A percentile compares a stretch with the other conserved stretches of the same genome.
Conservation (phyloP, 2,329 filamentous ascomycete genomes). For the Thelonectria olida region DNA sequence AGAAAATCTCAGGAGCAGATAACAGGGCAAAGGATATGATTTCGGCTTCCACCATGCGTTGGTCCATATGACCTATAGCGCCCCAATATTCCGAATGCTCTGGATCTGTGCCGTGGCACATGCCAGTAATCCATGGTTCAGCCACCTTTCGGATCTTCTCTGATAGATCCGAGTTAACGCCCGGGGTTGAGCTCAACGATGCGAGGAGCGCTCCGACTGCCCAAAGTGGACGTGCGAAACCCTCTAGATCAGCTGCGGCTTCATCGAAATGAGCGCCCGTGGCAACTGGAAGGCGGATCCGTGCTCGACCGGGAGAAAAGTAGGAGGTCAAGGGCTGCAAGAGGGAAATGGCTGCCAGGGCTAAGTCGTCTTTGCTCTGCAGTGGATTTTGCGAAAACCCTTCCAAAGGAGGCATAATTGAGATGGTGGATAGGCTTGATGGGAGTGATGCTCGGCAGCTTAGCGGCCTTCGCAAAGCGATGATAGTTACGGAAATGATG, state of each 20-base stretch:
- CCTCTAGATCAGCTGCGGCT: conserved; percentile 55
- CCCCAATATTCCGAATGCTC: conserved; percentile 57
- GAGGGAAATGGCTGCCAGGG: conserved; percentile 3
- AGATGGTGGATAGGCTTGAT: background rate
- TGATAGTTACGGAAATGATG: too few species aligned
- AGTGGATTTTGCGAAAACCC: conserved; percentile 15
- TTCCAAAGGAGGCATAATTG: conserved; percentile 11
- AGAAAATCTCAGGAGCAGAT: conserved; percentile 45
- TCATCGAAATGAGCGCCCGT: conserved; percentile 56
- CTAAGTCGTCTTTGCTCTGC: background rate
- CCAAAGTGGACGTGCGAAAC: conserved; percentile 53
- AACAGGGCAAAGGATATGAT: conserved; percentile 60
- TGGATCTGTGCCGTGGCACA: conserved; percentile 47
- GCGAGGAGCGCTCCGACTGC: conserved; percentile 52
- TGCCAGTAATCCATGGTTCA: conserved; percentile 44
- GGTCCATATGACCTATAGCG: conserved; percentile 54
- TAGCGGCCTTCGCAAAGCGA: too few species aligned
- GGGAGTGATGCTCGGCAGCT: background rate
- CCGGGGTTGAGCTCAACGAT: conserved; percentile 30
- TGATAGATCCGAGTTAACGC: background rate
- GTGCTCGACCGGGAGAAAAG: conserved; percentile 32
- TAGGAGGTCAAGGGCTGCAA: background rate
- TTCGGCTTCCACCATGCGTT: conserved; percentile 65
- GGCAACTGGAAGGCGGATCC: conserved; percentile 47
- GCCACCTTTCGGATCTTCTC: conserved; percentile 18